Conservation (phyloP, 805 yeast species). For the Wilhelminamyces savonicus region DNA sequence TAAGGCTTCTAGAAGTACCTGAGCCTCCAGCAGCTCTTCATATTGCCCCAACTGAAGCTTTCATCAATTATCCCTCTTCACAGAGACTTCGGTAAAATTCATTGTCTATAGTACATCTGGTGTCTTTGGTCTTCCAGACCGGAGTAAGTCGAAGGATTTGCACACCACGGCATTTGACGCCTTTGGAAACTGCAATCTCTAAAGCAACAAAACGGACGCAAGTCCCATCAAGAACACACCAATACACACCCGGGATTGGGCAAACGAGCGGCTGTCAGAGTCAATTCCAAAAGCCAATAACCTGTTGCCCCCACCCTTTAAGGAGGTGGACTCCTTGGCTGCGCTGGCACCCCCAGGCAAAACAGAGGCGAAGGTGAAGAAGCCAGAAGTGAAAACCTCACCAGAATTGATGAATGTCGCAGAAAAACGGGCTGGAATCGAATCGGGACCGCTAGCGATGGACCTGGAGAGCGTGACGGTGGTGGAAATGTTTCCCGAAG, state of each 20-base stretch:
- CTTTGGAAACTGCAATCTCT: conserved; percentile 2
- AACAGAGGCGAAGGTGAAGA: background rate
- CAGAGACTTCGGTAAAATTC: too few species aligned
- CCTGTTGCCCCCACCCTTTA: conserved; percentile 4
- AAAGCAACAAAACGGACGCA: conserved; percentile 1
- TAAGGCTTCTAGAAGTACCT: too few species aligned
- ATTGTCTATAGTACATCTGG: too few species aligned
- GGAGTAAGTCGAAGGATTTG: background rate
- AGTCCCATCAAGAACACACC: too few species aligned
- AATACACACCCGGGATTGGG: too few species aligned
- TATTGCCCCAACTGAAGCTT: too few species aligned
- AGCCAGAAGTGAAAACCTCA: conserved; percentile 20
- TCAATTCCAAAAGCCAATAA: background rate
- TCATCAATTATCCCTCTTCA: too few species aligned
- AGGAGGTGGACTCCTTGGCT: conserved; percentile 8
- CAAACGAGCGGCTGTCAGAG: conserved; percentile 1
- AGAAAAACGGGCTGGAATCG: conserved; percentile 22
- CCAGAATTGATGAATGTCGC: conserved; percentile 20
- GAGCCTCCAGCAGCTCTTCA: too few species aligned
- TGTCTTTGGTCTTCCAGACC: too few species aligned
- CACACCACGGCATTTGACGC: conserved; percentile 1
- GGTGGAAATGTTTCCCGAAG: background rate
- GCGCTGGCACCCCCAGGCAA: conserved; percentile 10
- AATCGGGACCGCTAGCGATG: too few species aligned
- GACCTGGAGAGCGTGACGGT: background rate